These are phyloP conservation scores for Sporothrix euskadiensis DNA, from an alignment of 2,329 filamentous ascomycete genomes.

Conservation along the genomic window DNA sequence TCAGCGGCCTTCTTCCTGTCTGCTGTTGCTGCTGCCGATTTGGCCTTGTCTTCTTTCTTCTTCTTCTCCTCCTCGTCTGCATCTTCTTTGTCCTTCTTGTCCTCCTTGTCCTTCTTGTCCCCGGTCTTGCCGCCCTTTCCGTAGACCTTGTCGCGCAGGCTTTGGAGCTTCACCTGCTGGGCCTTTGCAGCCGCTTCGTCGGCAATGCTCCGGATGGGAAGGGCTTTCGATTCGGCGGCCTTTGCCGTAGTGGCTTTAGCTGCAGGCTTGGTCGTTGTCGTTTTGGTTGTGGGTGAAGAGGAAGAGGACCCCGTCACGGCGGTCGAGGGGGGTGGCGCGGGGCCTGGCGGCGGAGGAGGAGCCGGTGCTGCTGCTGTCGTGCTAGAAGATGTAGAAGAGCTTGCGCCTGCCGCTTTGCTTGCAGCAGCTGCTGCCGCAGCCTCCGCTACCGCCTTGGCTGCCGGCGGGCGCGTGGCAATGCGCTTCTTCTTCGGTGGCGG, in stretches of 20 bases:
- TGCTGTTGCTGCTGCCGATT: not conserved
- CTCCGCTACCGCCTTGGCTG: slow-evolving; percentile 27
- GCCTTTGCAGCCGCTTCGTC: slow-evolving; percentile 67
- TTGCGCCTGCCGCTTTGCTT: slow-evolving; percentile 10
- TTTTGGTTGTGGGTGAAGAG: slow-evolving; percentile 29
- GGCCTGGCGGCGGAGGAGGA: slow-evolving; percentile 33
- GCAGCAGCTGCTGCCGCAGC: not conserved
- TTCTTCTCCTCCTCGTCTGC: not conserved
- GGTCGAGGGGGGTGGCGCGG: slow-evolving; percentile 25
- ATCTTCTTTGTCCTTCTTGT: slow-evolving; percentile 14
- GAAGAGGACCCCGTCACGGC: slow-evolving; percentile 17
- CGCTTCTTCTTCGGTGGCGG: slow-evolving; percentile 33
- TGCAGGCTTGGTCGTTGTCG: slow-evolving; percentile 26
- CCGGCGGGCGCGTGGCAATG: not conserved
- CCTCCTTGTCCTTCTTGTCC: slow-evolving; percentile 17
- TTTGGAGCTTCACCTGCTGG: slow-evolving; percentile 58
- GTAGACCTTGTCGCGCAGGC: slow-evolving; percentile 56
- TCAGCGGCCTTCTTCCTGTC: slow-evolving; percentile 25
- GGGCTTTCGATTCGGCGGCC: slow-evolving; percentile 30
- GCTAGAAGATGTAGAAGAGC: slow-evolving; percentile 14
- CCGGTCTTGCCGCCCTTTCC: slow-evolving; percentile 44
- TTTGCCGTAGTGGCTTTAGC: slow-evolving; percentile 34
- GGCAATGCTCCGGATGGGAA: slow-evolving; percentile 57
- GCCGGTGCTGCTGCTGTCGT: slow-evolving; percentile 21
- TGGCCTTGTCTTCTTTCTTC: slow-evolving; percentile 12